phyloP scores from a whole-genome alignment of 768 basidiomycete genomes.

The Amanita phalloides region DNA sequence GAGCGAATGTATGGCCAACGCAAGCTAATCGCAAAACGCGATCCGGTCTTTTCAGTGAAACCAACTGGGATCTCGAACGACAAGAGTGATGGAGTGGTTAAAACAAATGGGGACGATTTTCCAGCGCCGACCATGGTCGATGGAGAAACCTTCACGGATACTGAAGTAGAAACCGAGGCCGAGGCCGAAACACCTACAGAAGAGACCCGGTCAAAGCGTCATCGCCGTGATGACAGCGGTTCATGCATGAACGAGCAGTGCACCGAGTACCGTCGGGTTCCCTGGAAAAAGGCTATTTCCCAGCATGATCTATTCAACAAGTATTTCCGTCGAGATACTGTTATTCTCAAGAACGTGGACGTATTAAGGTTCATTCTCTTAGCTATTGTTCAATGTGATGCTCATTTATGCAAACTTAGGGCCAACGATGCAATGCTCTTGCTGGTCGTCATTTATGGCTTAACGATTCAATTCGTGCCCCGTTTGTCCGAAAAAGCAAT shows the following conservation, averaged over 20 bases:
- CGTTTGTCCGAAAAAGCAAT: constrained; percentile 32
- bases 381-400: neutral
- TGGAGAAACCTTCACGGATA: constrained; percentile 65
- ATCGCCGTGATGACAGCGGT: neutral
- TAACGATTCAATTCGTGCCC: constrained; percentile 50
- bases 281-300: constrained; percentile 32
- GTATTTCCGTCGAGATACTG: constrained; percentile 84
- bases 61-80: constrained; percentile 3
- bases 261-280: constrained; percentile 5
- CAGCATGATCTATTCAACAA: constrained; percentile 85
- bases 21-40: constrained; percentile 81
- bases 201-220: neutral
- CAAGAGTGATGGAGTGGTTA: constrained; percentile 5
- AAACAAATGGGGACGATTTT: constrained; percentile 15
- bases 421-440: constrained; percentile 78
- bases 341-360: constrained; percentile 77
- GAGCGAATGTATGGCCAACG: constrained; percentile 89
- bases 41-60: constrained; percentile 35
- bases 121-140: constrained; percentile 61
- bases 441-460: constrained; percentile 61
- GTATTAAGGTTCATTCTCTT: constrained; percentile 51
- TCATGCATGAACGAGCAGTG: constrained; percentile 13
- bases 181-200: neutral
- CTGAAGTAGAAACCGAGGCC: constrained; percentile 53
- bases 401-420: constrained; percentile 30